phyloP scores from a whole-genome alignment of 768 basidiomycete species.

The Hygrophorus pudorinus region DNA sequence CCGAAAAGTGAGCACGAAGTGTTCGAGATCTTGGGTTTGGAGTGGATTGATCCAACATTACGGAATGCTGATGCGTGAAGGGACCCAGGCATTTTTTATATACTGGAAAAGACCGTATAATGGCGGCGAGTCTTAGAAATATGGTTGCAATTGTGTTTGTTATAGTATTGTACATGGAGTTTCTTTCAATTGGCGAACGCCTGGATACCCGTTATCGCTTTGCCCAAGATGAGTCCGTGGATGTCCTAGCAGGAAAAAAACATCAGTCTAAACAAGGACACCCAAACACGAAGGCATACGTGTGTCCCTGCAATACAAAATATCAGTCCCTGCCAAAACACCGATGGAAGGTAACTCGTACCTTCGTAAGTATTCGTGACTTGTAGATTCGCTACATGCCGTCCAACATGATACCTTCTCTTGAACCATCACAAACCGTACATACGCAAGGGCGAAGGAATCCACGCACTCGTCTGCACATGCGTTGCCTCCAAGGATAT shows the following conservation, averaged over 20 bases:
- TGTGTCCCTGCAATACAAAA: conserved; percentile 38
- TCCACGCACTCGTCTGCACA: conserved; percentile 76
- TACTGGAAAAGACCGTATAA: no score
- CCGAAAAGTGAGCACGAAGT: conserved; percentile 64
- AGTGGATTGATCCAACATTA: conserved; percentile 60
- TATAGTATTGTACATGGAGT: neutral
- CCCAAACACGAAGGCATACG: conserved; percentile 24
- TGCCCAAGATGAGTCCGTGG: conserved; percentile 87
- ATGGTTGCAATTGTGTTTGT: neutral
- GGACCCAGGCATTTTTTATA: neutral
- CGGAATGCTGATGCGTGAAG: conserved; percentile 42
- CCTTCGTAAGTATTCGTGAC: conserved; percentile 97
- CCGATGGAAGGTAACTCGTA: conserved; percentile 16
- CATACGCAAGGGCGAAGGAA: neutral
- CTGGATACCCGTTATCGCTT: conserved; percentile 80
- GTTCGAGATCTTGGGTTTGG: conserved; percentile 59
- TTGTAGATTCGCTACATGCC: conserved; percentile 91
- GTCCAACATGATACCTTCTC: conserved; percentile 79
- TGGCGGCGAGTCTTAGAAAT: neutral
- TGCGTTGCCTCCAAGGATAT: conserved; percentile 92
- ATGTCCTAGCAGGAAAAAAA: conserved; percentile 50
- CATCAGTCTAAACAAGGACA: conserved; percentile 7
- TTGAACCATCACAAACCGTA: neutral
- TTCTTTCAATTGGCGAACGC: conserved; percentile 60
- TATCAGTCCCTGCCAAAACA: neutral